Percentiles rank a stretch among this genome's conserved stretches.
Conservation (phyloP, 108 stramenopile species). For the Nannochloropsis gaditana region DNA sequence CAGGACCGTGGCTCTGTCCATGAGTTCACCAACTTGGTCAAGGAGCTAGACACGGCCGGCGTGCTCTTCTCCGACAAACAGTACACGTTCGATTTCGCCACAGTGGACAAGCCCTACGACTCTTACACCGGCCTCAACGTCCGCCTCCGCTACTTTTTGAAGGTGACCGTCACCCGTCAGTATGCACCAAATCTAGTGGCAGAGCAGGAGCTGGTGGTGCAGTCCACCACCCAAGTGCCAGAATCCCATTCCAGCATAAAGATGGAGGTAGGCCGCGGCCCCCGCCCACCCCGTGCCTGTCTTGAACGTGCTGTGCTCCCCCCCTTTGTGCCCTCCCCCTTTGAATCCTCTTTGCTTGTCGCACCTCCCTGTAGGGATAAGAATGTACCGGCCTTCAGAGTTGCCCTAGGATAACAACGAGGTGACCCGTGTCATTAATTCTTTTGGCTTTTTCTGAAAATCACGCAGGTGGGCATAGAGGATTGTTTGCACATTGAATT, state of each 20-base stretch:
- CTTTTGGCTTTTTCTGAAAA: too few relatives aligned
- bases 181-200: constrained; percentile 67
- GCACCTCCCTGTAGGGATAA: not conserved
- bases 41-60: constrained; percentile 85
- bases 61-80: constrained; percentile 63
- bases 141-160: constrained; percentile 86
- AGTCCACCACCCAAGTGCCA: constrained; percentile 55
- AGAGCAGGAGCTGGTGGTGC: constrained; percentile 87
- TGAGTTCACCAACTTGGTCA: constrained; percentile 87
- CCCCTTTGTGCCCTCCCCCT: not conserved
- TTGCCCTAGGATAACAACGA: too few relatives aligned
- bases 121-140: constrained; percentile 91
- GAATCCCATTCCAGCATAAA: constrained; percentile 62
- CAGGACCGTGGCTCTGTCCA: constrained; percentile 62
- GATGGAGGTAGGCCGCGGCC: constrained; percentile 73
- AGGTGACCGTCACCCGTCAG: constrained; percentile 75
- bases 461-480: constrained; percentile 79
- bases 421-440: too few relatives aligned
- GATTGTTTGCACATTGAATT: constrained; percentile 99
- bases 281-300: not conserved
- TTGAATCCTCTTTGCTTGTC: not conserved
- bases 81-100: constrained; percentile 79
- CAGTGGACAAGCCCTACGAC: constrained; percentile 63
- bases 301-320: not conserved
- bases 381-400: too few relatives aligned